phyloP scores from a whole-genome alignment of 257 asterid genomes.

The Salvia splendens region DNA sequence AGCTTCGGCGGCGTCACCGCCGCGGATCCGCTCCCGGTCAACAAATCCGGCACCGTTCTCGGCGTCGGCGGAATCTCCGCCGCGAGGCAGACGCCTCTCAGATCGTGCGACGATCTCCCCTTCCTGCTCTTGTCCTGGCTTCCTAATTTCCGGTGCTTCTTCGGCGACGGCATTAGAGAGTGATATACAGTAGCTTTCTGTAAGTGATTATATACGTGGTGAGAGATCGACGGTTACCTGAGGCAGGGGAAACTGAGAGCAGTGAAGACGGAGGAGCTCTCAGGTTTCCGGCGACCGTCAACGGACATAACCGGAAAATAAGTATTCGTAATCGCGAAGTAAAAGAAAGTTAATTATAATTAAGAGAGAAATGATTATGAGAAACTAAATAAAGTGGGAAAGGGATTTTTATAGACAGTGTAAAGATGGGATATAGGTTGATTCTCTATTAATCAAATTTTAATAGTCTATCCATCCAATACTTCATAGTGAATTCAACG shows the following conservation, averaged over 20 bases:
- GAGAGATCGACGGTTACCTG: slow-evolving; percentile 24
- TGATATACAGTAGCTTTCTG: not conserved
- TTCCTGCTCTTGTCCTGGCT: slow-evolving; percentile 55
- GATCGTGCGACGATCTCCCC: slow-evolving; percentile 57
- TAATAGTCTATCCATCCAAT: no score
- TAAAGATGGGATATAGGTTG: slow-evolving; percentile 10
- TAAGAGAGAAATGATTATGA: not conserved
- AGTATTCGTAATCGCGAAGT: not conserved
- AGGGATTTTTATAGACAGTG: slow-evolving; percentile 20
- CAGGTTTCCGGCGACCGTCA: slow-evolving; percentile 45
- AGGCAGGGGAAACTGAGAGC: slow-evolving; percentile 52
- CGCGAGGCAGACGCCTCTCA: slow-evolving; percentile 35
- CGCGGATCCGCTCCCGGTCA: slow-evolving; percentile 25
- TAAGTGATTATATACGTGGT: not conserved
- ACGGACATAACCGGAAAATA: slow-evolving; percentile 40
- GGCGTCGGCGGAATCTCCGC: slow-evolving; percentile 54
- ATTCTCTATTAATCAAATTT: not conserved
- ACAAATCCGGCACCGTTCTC: slow-evolving; percentile 73
- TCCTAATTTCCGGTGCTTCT: slow-evolving; percentile 47
- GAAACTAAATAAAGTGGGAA: not conserved
- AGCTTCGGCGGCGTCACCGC: slow-evolving; percentile 43
- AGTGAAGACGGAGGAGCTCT: slow-evolving; percentile 39
- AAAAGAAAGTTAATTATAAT: not conserved
- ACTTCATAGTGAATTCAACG: no score
- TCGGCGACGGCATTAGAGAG: slow-evolving; percentile 70